phyloP scores from a whole-genome alignment of 2,329 filamentous ascomycete genomes.

The Tricladium varicosporioides region DNA sequence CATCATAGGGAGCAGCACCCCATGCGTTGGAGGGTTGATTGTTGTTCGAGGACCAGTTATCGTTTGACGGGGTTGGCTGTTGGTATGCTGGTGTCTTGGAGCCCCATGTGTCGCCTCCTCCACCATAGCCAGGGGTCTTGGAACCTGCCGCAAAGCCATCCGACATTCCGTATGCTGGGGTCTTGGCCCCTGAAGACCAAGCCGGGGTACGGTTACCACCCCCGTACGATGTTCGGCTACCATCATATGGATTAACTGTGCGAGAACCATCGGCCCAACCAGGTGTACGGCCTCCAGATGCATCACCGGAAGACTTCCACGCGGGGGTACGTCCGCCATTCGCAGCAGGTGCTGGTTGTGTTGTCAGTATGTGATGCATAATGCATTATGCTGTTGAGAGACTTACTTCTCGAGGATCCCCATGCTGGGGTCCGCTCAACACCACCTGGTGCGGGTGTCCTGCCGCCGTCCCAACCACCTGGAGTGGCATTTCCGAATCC shows the following conservation, averaged over 20 bases:
- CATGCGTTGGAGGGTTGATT: conserved; percentile 37
- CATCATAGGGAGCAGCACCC: conserved; percentile 55
- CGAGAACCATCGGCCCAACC: conserved; percentile 69
- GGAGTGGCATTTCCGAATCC: conserved; percentile 46
- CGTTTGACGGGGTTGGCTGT: conserved; percentile 63
- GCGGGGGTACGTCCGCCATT: conserved; percentile 62
- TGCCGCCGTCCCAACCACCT: conserved; percentile 63
- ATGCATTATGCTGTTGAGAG: conserved; percentile 1
- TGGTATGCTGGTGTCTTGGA: conserved; percentile 71
- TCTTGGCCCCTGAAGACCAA: conserved; percentile 77
- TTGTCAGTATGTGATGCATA: conserved; percentile 17
- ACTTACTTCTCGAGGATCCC: conserved; percentile 64
- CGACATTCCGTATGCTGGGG: conserved; percentile 52
- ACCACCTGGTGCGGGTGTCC: conserved; percentile 62
- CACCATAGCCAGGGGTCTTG: conserved; percentile 74
- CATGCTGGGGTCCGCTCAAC: conserved; percentile 74
- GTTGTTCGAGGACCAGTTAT: conserved; percentile 26
- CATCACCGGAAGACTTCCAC: conserved; percentile 53
- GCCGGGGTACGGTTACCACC: conserved; percentile 69
- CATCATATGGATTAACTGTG: conserved; percentile 63
- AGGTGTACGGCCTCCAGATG: conserved; percentile 56
- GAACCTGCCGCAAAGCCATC: conserved; percentile 66
- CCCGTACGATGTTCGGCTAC: conserved; percentile 71
- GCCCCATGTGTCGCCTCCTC: conserved; percentile 58
- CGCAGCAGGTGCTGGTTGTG: conserved; percentile 50